A percentile compares a stretch with the other conserved stretches of the same genome.
phyloP scores from a whole-genome alignment of 176 grass and related monocot species.

The Oryza glaberrima region DNA sequence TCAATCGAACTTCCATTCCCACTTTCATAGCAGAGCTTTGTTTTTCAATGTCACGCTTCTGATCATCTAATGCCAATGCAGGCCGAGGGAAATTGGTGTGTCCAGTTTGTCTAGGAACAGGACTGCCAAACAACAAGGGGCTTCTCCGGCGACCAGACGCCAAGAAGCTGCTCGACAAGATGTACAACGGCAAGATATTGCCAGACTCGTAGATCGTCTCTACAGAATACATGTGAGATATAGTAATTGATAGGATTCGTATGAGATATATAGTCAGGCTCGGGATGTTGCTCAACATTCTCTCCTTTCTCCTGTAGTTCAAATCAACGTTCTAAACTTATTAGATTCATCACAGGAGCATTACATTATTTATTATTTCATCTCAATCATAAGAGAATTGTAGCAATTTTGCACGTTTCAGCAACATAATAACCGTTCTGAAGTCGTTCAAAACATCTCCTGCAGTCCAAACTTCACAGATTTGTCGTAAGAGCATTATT shows the following conservation, averaged over 20 bases:
- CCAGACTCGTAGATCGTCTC: slow-evolving; percentile 48
- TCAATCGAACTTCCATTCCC: background rate
- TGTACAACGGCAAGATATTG: slow-evolving; percentile 93
- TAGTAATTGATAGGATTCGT: background rate
- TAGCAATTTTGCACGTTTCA: no score
- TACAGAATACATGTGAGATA: background rate
- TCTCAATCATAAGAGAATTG: no score
- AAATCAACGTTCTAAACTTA: background rate
- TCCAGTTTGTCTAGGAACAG: slow-evolving; percentile 87
- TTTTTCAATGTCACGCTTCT: background rate
- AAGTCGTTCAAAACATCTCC: no score
- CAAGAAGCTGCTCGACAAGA: slow-evolving; percentile 79
- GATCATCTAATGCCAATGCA: slow-evolving; percentile 14
- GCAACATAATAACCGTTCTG: no score
- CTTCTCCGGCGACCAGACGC: slow-evolving; percentile 85
- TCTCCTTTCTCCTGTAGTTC: no score
- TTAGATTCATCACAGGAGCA: no score
- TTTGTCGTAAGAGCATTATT: no score
- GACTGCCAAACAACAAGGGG: slow-evolving; percentile 92
- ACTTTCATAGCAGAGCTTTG: background rate
- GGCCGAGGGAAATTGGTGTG: slow-evolving; percentile 93
- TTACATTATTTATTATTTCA: no score
- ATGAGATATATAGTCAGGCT: background rate
- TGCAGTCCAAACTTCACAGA: no score
- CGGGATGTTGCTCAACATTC: background rate